phyloP scores from a whole-genome alignment of 1,284 basidiomycete genomes.

The Leccinum griseonigrum region DNA sequence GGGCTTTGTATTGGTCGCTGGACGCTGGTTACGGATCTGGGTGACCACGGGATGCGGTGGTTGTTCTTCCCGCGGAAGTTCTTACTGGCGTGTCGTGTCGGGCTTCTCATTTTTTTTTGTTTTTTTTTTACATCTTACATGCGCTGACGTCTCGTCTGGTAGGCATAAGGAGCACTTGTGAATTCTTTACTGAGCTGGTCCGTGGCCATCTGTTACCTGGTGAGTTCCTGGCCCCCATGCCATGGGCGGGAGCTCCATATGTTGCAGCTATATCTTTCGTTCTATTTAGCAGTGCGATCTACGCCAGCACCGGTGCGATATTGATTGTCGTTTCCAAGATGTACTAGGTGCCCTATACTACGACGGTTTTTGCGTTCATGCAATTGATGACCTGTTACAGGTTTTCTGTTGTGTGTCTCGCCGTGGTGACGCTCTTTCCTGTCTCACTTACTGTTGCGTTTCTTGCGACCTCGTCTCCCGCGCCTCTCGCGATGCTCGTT shows the following conservation, averaged over 20 bases:
- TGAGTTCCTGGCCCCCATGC: conserved; percentile 47
- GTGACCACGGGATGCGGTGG: conserved; percentile 59
- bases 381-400: conserved; percentile 24
- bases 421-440: conserved; percentile 63
- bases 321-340: conserved; percentile 57
- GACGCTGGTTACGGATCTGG: conserved; percentile 58
- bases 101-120: not conserved
- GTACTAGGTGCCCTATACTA: conserved; percentile 29
- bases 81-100: conserved; percentile 47
- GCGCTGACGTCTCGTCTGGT: conserved; percentile 3
- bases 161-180: conserved; percentile 60
- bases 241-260: conserved; percentile 52
- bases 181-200: conserved; percentile 57
- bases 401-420: conserved; percentile 63
- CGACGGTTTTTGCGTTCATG: not conserved
- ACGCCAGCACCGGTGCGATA: conserved; percentile 55
- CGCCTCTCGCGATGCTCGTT: conserved; percentile 42
- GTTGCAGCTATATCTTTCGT: conserved; percentile 53
- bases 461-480: conserved; percentile 59
- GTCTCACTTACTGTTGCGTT: conserved; percentile 60
- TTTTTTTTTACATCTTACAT: no score
- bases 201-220: conserved; percentile 58
- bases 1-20: conserved; percentile 36
- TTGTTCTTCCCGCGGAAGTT: conserved; percentile 69
- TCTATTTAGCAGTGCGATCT: conserved; percentile 51